A percentile compares a stretch with the other conserved stretches of the same genome.
Evolutionary conservation across 202 grass and related monocot genomes (phyloP).

Genomic region (Brachypodium distachyon): DNA sequence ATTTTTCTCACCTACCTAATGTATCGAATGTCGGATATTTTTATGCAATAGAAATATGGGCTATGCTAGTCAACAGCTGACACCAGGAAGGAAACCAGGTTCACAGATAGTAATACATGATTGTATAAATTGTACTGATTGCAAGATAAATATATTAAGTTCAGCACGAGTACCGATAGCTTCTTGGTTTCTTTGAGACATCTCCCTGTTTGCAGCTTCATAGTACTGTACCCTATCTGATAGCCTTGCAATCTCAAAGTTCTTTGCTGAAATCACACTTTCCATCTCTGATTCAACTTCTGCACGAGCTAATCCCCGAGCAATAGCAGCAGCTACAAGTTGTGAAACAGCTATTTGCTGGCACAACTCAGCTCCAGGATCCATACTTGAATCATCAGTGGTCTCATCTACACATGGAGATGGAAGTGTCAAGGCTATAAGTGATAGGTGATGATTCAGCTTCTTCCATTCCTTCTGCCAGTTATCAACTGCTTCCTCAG

Average conservation of each 20-base stretch:
- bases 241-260: constrained; percentile 90
- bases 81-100: background rate
- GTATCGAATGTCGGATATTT: background rate
- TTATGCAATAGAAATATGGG: background rate
- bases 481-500: constrained; percentile 64
- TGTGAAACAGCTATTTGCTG: constrained; percentile 73
- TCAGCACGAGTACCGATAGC: constrained; percentile 57
- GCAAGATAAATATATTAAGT: background rate
- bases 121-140: background rate
- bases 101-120: background rate
- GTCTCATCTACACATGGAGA: constrained; percentile 31
- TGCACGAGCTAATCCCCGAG: constrained; percentile 42
- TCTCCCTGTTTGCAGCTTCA: constrained; percentile 94
- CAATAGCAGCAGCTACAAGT: constrained; percentile 60
- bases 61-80: background rate
- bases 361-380: constrained; percentile 71
- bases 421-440: constrained; percentile 53
- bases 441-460: constrained; percentile 65
- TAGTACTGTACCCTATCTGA: constrained; percentile 92
- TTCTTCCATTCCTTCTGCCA: constrained; percentile 71
- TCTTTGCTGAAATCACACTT: constrained; percentile 59
- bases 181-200: constrained; percentile 99
- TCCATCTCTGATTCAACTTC: constrained; percentile 72
- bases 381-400: constrained; percentile 32
- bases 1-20: background rate